These are phyloP conservation scores for Hygrophoropsis aurantiaca DNA, from an alignment of 768 basidiomycete genomes.

Conservation along the genomic window DNA sequence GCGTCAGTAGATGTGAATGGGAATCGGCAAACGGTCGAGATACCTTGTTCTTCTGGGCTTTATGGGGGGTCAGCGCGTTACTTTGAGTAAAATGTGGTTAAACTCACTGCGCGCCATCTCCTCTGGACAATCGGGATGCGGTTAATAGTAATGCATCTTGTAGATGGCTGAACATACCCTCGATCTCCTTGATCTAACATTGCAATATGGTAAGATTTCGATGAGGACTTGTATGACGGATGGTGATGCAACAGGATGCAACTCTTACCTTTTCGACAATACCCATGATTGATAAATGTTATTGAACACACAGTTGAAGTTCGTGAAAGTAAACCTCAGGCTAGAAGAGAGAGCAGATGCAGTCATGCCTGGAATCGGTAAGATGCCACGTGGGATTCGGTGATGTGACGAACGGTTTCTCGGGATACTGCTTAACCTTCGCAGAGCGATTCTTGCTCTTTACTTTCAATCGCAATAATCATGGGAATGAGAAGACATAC, in stretches of 20 bases:
- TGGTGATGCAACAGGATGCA: too few relatives aligned
- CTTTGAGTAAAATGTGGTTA: conserved; percentile 1
- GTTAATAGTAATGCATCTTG: background rate
- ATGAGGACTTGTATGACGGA: too few relatives aligned
- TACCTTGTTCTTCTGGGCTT: conserved; percentile 96
- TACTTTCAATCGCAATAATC: too few relatives aligned
- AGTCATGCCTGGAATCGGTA: too few relatives aligned
- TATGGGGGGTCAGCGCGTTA: background rate
- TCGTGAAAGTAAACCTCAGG: too few relatives aligned
- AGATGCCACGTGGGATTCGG: too few relatives aligned
- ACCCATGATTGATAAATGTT: conserved; percentile 61
- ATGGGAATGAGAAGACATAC: conserved; percentile 45
- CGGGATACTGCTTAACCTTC: too few relatives aligned
- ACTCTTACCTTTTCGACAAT: conserved; percentile 92
- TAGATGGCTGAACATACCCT: conserved; percentile 59
- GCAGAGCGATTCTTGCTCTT: too few relatives aligned
- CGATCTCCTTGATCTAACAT: conserved; percentile 90
- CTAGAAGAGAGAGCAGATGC: too few relatives aligned
- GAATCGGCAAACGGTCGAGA: conserved; percentile 1
- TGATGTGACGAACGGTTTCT: too few relatives aligned
- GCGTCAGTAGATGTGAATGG: conserved; percentile 8
- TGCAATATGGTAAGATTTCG: background rate
- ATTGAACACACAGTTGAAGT: too few relatives aligned
- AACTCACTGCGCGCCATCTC: conserved; percentile 95
- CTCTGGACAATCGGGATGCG: conserved; percentile 46